Conservation (phyloP, 2,329 filamentous ascomycete genomes). For the Diaporthe batatas region DNA sequence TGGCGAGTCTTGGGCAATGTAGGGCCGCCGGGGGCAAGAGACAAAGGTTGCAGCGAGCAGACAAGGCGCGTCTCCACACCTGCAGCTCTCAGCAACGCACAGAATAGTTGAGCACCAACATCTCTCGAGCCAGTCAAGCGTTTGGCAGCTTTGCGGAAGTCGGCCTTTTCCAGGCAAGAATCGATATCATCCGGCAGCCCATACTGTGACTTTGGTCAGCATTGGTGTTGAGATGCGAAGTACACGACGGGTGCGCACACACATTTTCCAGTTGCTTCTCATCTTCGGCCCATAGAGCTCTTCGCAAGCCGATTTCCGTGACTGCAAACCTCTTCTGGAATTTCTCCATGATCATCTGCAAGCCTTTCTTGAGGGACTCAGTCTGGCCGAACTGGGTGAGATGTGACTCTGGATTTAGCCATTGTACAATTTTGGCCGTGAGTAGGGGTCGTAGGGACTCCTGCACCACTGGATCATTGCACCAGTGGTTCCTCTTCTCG, state of each 20-base stretch:
- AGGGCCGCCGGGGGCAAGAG: conserved; percentile 71
- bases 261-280: conserved; percentile 71
- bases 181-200: conserved; percentile 74
- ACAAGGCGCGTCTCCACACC: conserved; percentile 87
- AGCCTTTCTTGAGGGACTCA: conserved; percentile 81
- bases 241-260: conserved; percentile 46
- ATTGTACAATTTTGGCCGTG: conserved; percentile 72
- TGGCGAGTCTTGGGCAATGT: conserved; percentile 58
- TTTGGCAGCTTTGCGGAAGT: conserved; percentile 80
- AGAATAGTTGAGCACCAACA: conserved; percentile 90
- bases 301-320: conserved; percentile 77
- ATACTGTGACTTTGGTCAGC: conserved; percentile 58
- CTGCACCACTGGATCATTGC: conserved; percentile 81
- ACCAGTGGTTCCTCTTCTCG: conserved; percentile 86
- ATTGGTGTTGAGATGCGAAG: conserved; percentile 17
- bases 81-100: conserved; percentile 84
- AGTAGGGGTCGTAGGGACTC: conserved; percentile 74
- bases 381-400: conserved; percentile 82
- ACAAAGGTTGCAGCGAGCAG: conserved; percentile 88
- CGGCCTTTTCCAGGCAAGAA: conserved; percentile 74
- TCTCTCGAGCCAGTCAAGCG: conserved; percentile 86
- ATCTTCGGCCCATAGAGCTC: conserved; percentile 81
- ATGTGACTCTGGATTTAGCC: conserved; percentile 76
- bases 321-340: conserved; percentile 80
- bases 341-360: conserved; percentile 75